phyloP scores from a whole-genome alignment of 768 basidiomycete species.

The Clitopilus hobsonii region DNA sequence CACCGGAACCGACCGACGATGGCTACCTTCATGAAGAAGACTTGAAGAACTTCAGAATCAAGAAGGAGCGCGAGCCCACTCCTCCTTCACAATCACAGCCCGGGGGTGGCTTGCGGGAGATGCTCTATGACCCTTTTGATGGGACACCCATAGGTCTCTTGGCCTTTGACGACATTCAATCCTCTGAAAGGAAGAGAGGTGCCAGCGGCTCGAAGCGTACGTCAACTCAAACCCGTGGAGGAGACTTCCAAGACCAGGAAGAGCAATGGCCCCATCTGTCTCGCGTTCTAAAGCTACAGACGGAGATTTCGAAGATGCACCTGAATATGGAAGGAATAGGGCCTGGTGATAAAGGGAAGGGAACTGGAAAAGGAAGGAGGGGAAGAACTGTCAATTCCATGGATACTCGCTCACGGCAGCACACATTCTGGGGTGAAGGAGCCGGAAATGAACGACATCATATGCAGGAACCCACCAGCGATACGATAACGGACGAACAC shows the following conservation, averaged over 20 bases:
- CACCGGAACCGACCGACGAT: constrained; percentile 8
- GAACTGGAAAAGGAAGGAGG: constrained; percentile 27
- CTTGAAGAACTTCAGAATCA: background rate
- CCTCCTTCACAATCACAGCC: background rate
- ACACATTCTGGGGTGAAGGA: constrained; percentile 3
- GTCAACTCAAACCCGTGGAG: constrained; percentile 4
- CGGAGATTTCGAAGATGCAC: constrained; percentile 68
- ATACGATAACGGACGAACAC: constrained; percentile 20
- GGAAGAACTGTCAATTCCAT: constrained; percentile 12
- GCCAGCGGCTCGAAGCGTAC: background rate
- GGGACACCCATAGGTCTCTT: constrained; percentile 38
- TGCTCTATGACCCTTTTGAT: constrained; percentile 42
- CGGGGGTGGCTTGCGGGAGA: constrained; percentile 2
- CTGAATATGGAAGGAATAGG: constrained; percentile 71
- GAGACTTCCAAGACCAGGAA: constrained; percentile 29
- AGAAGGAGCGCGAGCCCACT: background rate
- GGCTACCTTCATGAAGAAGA: constrained; percentile 7
- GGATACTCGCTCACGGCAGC: constrained; percentile 7
- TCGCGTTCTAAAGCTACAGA: constrained; percentile 67
- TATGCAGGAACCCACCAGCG: constrained; percentile 11
- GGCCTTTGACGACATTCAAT: constrained; percentile 7
- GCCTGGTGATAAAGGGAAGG: constrained; percentile 26
- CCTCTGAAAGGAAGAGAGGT: constrained; percentile 9
- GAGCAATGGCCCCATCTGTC: constrained; percentile 67
- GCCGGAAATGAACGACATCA: constrained; percentile 6